These are phyloP conservation scores for Dovyalis caffra DNA, from an alignment of 345 rosid genomes.

Conservation along the genomic window DNA sequence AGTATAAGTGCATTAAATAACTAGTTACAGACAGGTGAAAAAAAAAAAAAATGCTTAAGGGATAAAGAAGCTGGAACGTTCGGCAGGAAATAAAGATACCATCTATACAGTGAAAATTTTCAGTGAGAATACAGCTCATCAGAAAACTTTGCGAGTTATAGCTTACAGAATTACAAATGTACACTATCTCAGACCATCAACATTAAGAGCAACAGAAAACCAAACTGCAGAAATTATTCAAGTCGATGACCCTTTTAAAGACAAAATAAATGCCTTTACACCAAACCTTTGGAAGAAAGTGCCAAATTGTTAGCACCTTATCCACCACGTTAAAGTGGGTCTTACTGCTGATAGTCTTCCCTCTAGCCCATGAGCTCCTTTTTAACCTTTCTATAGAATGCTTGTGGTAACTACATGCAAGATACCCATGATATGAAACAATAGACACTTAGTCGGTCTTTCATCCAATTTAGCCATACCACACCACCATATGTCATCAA, in stretches of 20 bases:
- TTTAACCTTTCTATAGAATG: too few species aligned
- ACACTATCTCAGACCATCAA: not conserved
- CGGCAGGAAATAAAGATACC: not conserved
- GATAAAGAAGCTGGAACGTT: not conserved
- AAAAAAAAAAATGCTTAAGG: not conserved
- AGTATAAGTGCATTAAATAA: conserved; percentile 9
- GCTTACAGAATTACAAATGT: not conserved
- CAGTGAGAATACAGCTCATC: not conserved
- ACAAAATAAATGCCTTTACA: not conserved
- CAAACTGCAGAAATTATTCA: not conserved
- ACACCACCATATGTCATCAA: not conserved
- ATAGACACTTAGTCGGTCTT: not conserved
- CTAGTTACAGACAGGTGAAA: not conserved
- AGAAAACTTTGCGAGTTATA: conserved; percentile 1
- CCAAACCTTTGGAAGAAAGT: not conserved
- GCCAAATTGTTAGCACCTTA: too few species aligned
- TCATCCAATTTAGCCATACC: not conserved
- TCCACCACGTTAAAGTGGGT: too few species aligned
- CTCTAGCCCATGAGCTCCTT: too few species aligned
- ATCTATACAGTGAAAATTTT: not conserved
- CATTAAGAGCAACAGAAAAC: not conserved
- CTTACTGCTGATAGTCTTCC: too few species aligned
- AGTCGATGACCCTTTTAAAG: not conserved
- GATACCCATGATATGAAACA: not conserved
- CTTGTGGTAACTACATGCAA: not conserved